phyloP scores from a whole-genome alignment of 139 green algal genomes.

The Auxenochlorella protothecoides region DNA sequence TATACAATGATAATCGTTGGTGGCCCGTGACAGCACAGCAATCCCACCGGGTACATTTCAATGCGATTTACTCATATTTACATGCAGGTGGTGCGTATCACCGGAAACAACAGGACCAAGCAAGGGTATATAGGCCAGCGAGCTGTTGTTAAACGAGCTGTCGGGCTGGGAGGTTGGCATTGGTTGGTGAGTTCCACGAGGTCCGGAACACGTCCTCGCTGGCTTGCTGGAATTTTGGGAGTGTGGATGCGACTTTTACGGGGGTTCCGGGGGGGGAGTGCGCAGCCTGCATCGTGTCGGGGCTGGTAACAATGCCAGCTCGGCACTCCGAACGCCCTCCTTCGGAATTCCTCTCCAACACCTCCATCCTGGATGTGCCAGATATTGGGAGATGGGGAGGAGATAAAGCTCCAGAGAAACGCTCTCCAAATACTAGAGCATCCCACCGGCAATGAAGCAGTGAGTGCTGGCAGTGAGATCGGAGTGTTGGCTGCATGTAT shows the following conservation, averaged over 20 bases:
- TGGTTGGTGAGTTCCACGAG: constrained; percentile 28
- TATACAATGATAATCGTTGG: background rate
- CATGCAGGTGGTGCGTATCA: constrained; percentile 27
- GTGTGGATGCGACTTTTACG: too few relatives aligned
- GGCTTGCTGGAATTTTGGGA: too few relatives aligned
- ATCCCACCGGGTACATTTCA: background rate
- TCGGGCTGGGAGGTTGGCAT: constrained; percentile 70
- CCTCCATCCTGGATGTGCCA: constrained; percentile 1
- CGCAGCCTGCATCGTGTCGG: background rate
- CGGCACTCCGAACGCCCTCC: background rate
- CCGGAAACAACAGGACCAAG: constrained; percentile 48
- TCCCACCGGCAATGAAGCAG: constrained; percentile 32
- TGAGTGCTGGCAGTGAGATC: too few relatives aligned
- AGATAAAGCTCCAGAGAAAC: constrained; percentile 67
- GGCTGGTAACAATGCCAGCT: background rate
- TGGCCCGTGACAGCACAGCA: background rate
- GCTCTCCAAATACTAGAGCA: constrained; percentile 47
- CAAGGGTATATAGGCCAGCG: constrained; percentile 24
- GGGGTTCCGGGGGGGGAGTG: too few relatives aligned
- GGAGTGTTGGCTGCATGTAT: too few relatives aligned
- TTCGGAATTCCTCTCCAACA: background rate
- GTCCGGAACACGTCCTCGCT: too few relatives aligned
- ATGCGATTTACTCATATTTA: background rate
- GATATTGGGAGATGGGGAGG: constrained; percentile 46
- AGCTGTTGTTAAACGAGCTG: constrained; percentile 46